phyloP scores from a whole-genome alignment of 108 stramenopile species.

The Fistulifera pelliculosa region DNA sequence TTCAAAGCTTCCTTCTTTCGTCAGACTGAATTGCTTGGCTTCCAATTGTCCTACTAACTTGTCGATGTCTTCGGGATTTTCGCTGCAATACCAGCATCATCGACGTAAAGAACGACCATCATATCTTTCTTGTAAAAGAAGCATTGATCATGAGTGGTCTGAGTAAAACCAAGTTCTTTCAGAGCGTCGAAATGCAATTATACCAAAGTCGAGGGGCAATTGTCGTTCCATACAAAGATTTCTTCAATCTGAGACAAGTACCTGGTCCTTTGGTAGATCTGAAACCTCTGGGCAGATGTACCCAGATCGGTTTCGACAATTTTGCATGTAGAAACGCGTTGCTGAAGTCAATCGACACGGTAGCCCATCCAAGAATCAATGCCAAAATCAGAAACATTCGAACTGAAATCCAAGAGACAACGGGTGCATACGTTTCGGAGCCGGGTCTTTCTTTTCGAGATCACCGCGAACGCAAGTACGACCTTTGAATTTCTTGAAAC shows the following conservation, averaged over 20 bases:
- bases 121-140: constrained; percentile 21
- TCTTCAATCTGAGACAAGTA: constrained; percentile 1
- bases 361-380: constrained; percentile 1
- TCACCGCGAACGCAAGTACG: constrained; percentile 35
- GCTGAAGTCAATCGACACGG: constrained; percentile 7
- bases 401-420: constrained; percentile 30
- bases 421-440: constrained; percentile 40
- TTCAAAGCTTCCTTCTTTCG: too few relatives aligned
- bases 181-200: constrained; percentile 9
- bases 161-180: constrained; percentile 6
- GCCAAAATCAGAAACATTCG: constrained; percentile 14
- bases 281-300: constrained; percentile 21
- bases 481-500: constrained; percentile 34
- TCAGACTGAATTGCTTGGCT: constrained; percentile 15
- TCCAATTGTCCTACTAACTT: too few relatives aligned
- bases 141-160: constrained; percentile 25
- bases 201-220: constrained; percentile 30
- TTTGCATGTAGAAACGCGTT: constrained; percentile 23
- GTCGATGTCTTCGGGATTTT: too few relatives aligned
- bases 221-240: constrained; percentile 8
- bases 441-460: constrained; percentile 21
- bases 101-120: too few relatives aligned
- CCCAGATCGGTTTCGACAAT: constrained; percentile 7
- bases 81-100: too few relatives aligned
- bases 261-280: background rate